Base-by-base conservation (phyloP, 495 filamentous ascomycete species). In the Aspergillus wentii region DNA sequence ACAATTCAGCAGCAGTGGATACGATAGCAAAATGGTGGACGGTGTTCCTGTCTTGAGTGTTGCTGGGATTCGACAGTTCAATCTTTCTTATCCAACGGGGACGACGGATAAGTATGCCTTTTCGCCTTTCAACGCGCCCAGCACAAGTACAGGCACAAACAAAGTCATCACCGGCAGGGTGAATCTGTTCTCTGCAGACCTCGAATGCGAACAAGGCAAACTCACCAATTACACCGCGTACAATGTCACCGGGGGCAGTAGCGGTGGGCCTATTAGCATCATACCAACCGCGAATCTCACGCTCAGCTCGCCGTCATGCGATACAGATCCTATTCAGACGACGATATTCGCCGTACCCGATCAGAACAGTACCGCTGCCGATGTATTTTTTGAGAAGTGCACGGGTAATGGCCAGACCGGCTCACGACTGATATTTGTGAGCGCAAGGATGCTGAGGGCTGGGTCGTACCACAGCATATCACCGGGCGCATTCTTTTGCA, bases 31-130 rank as follows among this genome's bases (percentile, higher is more conserved):
- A 8, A 25, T 28, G 6, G 35, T 30, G 1, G 33, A 43, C 21
- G 15, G 28, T 6, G 28, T 13, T 38, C 15, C 34, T 23, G 41
- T 20, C 9, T 14, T 33, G 19, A 27, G 16, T 5, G 38, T 40
- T 1, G 38, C 20, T 3, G 38, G 38, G 9, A 17, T 22, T 33
- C 3, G 13, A n/a, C 27, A 22, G 14, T 15, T 32, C 11, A 30
- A 31, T 5, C 21, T 40, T 8, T 15, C 38, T 4, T 25, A 38
- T 17, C 41, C 33, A 16, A 15, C 33, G 8, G 41, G 41, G n/a
- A 38, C 41, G 13, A 43, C 41, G 18, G 33, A 43, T 19, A 21
- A 33, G 17, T 43, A 43, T 33, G 41, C 41, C 7, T 43, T 37
- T 35, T 15, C 33, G 15, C 34, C 30, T 1, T 43, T 43, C 28